Conservation (phyloP, 73 alveolate species). For the Paraurostyla sp. region DNA sequence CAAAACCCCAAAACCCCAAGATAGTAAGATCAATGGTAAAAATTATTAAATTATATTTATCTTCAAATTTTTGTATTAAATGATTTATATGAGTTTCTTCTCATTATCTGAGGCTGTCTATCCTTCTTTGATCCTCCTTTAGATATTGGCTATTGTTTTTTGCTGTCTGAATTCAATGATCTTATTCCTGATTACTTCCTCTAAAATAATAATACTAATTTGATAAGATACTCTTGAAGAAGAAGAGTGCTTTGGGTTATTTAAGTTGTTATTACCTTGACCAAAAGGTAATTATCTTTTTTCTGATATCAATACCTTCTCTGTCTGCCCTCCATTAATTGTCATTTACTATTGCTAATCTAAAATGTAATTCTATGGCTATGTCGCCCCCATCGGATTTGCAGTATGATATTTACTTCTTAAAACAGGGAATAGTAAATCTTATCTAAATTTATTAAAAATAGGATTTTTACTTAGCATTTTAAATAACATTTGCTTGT, state of each 20-base stretch:
- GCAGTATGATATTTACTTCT: constrained; percentile 40
- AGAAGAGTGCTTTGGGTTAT: constrained; percentile 2
- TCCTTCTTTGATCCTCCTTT: neutral
- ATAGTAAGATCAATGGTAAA: neutral
- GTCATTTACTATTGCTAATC: neutral
- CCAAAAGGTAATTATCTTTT: neutral
- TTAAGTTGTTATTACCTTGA: neutral
- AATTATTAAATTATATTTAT: neutral
- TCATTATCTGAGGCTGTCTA: neutral
- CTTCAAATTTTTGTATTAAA: neutral
- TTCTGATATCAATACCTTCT: constrained; percentile 28
- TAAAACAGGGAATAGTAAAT: constrained; percentile 1
- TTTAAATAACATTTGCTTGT: neutral
- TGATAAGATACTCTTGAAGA: neutral
- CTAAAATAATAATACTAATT: neutral
- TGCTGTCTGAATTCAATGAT: constrained; percentile 2
- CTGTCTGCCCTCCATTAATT: neutral
- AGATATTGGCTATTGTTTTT: too few species aligned
- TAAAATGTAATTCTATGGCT: neutral
- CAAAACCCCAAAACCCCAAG: constrained; percentile 12
- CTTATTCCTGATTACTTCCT: constrained; percentile 22
- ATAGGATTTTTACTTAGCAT: neutral
- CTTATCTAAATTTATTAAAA: neutral
- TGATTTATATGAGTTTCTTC: constrained; percentile 47
- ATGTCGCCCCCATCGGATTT: neutral